These are phyloP conservation scores for Elaphomyces granulatus DNA, from an alignment of 495 filamentous ascomycete species.

Conservation along the genomic window DNA sequence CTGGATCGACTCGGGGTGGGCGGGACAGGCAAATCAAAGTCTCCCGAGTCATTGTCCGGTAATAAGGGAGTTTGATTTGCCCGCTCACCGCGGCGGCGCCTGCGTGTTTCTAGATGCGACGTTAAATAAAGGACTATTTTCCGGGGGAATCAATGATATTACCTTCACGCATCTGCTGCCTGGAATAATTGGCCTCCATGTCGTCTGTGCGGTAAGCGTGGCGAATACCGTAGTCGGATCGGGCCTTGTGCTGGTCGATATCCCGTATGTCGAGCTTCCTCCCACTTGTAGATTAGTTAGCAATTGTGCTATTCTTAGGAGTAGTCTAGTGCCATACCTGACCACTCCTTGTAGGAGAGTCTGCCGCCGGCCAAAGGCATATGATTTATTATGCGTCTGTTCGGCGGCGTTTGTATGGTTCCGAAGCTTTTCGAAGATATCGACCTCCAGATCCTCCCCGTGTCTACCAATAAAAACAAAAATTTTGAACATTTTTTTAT, in stretches of 20 bases:
- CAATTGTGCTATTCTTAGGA: neutral
- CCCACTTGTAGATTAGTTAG: neutral
- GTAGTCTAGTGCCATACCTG: neutral
- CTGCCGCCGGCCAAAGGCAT: neutral
- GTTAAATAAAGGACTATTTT: no score
- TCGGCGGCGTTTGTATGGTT: neutral
- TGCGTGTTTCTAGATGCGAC: no score
- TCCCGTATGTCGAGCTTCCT: neutral
- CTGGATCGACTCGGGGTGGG: neutral
- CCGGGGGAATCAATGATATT: no score
- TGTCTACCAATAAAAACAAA: no score
- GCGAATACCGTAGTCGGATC: neutral
- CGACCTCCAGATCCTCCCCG: no score
- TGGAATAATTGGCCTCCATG: neutral
- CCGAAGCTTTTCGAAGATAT: neutral
- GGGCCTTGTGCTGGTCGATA: neutral
- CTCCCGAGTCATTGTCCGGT: no score
- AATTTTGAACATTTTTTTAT: no score
- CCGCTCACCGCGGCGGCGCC: no score
- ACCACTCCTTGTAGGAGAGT: neutral
- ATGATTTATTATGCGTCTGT: neutral
- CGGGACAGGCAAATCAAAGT: neutral
- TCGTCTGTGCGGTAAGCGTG: neutral
- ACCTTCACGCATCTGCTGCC: neutral
- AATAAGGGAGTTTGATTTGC: no score